phyloP scores from a whole-genome alignment of 495 filamentous ascomycete genomes.

The Rhypophila decipiens region DNA sequence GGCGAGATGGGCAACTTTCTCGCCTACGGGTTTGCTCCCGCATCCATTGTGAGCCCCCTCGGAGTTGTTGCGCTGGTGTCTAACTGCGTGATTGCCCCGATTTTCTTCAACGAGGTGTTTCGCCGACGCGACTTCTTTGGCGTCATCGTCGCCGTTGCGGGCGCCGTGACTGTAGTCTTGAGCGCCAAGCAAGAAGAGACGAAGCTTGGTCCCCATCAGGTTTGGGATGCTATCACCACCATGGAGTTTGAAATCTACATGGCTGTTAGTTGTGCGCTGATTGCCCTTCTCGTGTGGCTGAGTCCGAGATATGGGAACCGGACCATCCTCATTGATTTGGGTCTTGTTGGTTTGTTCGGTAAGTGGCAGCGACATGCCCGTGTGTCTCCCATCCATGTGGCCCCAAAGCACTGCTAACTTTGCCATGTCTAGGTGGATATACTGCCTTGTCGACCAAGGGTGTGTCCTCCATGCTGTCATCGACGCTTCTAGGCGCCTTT shows the following conservation, averaged over 20 bases:
- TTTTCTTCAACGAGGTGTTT: slow-evolving; percentile 85
- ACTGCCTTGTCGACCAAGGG: slow-evolving; percentile 95
- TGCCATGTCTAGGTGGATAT: slow-evolving; percentile 73
- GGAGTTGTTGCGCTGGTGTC: slow-evolving; percentile 92
- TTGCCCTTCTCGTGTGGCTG: slow-evolving; percentile 68
- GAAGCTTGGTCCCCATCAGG: slow-evolving; percentile 83
- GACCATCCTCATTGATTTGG: slow-evolving; percentile 89
- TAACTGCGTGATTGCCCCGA: slow-evolving; percentile 92
- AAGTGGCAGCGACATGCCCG: slow-evolving; percentile 23
- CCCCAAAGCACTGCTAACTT: too few species aligned
- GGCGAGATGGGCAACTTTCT: slow-evolving; percentile 95
- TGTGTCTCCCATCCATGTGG: too few species aligned
- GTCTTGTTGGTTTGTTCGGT: slow-evolving; percentile 90
- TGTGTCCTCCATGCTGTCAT: slow-evolving; percentile 88
- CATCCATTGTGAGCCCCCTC: slow-evolving; percentile 93
- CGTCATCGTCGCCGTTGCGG: slow-evolving; percentile 73
- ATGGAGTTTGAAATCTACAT: slow-evolving; percentile 91
- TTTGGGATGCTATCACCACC: slow-evolving; percentile 81
- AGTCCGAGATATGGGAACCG: slow-evolving; percentile 73
- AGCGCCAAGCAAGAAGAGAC: slow-evolving; percentile 86
- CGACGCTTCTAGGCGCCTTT: slow-evolving; percentile 76
- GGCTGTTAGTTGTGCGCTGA: slow-evolving; percentile 64
- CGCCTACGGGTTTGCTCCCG: slow-evolving; percentile 96
- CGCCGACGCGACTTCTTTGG: slow-evolving; percentile 81
- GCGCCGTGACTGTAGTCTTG: slow-evolving; percentile 88